These are phyloP conservation scores for Epichloe festucae DNA, from an alignment of 2,329 filamentous ascomycete genomes.

Conservation along the genomic window DNA sequence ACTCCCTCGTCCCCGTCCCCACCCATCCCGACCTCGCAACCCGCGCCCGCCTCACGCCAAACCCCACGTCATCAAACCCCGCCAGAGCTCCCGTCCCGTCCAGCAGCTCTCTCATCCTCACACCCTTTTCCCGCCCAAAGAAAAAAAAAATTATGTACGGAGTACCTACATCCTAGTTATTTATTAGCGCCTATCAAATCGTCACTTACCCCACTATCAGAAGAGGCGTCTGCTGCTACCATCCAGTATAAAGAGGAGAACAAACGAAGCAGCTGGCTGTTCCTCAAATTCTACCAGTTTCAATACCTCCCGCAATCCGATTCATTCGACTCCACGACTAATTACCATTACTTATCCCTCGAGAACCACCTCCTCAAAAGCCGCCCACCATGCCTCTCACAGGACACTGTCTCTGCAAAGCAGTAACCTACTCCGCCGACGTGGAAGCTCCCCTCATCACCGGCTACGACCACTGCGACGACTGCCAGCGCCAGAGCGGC, in stretches of 20 bases:
- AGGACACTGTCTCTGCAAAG: constrained; percentile 60
- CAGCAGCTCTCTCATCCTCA: not conserved
- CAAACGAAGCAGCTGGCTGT: constrained; percentile 2
- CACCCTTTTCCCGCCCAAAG: too few species aligned
- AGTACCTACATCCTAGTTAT: not conserved
- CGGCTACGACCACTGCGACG: constrained; percentile 60
- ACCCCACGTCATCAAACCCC: constrained; percentile 17
- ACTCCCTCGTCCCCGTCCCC: not conserved
- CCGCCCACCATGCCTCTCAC: constrained; percentile 45
- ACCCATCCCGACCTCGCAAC: not conserved
- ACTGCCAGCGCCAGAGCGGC: constrained; percentile 58
- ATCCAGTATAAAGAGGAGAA: constrained; percentile 1
- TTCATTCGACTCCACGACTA: not conserved
- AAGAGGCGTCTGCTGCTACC: not conserved
- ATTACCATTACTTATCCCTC: too few species aligned
- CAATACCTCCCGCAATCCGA: not conserved
- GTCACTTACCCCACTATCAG: constrained; percentile 13
- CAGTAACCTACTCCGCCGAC: constrained; percentile 53
- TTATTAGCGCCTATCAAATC: not conserved
- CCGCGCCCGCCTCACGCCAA: too few species aligned
- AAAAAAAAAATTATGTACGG: not conserved
- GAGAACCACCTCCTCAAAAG: not conserved
- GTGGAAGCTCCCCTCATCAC: constrained; percentile 39
- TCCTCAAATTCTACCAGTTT: not conserved
- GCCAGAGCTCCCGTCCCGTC: constrained; percentile 6